Percentiles rank a stretch among this genome's conserved stretches.
Conservation (phyloP, 2,329 filamentous ascomycete genomes). For the Alternaria sp. region DNA sequence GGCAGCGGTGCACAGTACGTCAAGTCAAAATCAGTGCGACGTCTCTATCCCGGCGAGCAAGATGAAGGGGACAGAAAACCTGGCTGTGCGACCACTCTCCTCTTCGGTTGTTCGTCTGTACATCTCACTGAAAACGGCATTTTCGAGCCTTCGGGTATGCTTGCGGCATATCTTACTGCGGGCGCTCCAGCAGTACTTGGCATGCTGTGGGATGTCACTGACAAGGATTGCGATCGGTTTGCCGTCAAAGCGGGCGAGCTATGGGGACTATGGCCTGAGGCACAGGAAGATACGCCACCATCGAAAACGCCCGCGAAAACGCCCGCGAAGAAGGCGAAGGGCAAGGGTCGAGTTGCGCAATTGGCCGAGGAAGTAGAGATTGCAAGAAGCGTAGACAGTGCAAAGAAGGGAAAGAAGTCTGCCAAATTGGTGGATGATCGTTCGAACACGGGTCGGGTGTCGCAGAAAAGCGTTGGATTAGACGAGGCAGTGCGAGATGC, state of each 20-base stretch:
- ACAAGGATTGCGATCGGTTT: slow-evolving; percentile 95
- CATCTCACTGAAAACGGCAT: slow-evolving; percentile 75
- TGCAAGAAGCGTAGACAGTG: slow-evolving; percentile 21
- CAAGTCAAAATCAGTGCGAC: slow-evolving; percentile 79
- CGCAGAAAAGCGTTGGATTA: slow-evolving; percentile 54
- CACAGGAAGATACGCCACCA: slow-evolving; percentile 32
- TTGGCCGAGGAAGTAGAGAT: slow-evolving; percentile 34
- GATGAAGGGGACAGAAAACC: slow-evolving; percentile 19
- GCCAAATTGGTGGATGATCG: slow-evolving; percentile 33
- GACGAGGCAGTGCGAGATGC: slow-evolving; percentile 82
- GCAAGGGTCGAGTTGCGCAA: slow-evolving; percentile 36
- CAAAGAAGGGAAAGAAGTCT: slow-evolving; percentile 34
- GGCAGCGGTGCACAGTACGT: slow-evolving; percentile 96
- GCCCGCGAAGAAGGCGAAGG: slow-evolving; percentile 35
- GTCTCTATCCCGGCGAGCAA: slow-evolving; percentile 63
- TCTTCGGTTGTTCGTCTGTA: slow-evolving; percentile 94
- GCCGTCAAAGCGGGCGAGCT: slow-evolving; percentile 78
- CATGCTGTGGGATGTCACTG: slow-evolving; percentile 97
- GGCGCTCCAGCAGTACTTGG: slow-evolving; percentile 82
- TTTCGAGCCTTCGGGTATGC: slow-evolving; percentile 89
- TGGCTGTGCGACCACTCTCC: slow-evolving; percentile 76
- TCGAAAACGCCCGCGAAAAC: slow-evolving; percentile 31
- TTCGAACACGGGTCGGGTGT: slow-evolving; percentile 26
- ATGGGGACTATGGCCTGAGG: slow-evolving; percentile 76
- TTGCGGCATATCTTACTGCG: slow-evolving; percentile 89